Percentiles rank a stretch among this genome's conserved stretches.
These are phyloP conservation scores for Astraeus odoratus DNA, from an alignment of 768 basidiomycete genomes.

Conservation along the genomic window DNA sequence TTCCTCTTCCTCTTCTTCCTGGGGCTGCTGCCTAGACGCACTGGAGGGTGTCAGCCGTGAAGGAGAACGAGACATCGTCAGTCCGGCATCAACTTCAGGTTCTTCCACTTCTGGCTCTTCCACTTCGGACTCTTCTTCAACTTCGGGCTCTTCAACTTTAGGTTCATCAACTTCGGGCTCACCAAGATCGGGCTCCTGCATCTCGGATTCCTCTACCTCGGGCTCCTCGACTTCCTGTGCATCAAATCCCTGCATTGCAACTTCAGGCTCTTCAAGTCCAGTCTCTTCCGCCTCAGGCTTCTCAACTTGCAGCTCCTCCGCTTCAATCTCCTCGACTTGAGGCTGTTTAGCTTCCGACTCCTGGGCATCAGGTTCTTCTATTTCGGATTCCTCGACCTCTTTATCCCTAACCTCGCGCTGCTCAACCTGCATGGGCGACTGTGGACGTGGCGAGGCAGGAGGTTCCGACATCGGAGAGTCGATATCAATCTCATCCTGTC, in stretches of 20 bases:
- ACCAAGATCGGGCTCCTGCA: conserved; percentile 8
- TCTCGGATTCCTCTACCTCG: too few species aligned
- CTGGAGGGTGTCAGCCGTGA: conserved; percentile 11
- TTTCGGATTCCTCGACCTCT: conserved; percentile 20
- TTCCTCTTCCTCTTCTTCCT: conserved; percentile 5
- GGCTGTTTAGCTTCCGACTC: too few species aligned
- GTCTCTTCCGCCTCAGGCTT: too few species aligned
- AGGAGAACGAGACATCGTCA: conserved; percentile 11
- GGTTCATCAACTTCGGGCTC: conserved; percentile 4
- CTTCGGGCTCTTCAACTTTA: too few species aligned
- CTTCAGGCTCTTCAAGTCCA: too few species aligned
- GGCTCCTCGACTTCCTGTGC: conserved; percentile 8
- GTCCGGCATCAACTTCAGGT: conserved; percentile 5
- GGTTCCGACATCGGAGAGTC: conserved; percentile 30
- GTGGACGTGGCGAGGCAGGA: conserved; percentile 22
- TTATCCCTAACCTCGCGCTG: too few species aligned
- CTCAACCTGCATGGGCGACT: conserved; percentile 16
- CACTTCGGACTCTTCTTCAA: conserved; percentile 4
- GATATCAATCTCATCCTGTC: conserved; percentile 11
- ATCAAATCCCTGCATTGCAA: too few species aligned
- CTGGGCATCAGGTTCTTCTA: too few species aligned
- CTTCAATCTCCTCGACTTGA: too few species aligned
- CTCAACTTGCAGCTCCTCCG: too few species aligned
- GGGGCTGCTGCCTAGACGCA: conserved; percentile 6
- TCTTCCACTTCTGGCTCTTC: conserved; percentile 5